Evolutionary conservation across 306 rosid genomes (phyloP).

Genomic region (Cotoneaster glaucophyllus): DNA sequence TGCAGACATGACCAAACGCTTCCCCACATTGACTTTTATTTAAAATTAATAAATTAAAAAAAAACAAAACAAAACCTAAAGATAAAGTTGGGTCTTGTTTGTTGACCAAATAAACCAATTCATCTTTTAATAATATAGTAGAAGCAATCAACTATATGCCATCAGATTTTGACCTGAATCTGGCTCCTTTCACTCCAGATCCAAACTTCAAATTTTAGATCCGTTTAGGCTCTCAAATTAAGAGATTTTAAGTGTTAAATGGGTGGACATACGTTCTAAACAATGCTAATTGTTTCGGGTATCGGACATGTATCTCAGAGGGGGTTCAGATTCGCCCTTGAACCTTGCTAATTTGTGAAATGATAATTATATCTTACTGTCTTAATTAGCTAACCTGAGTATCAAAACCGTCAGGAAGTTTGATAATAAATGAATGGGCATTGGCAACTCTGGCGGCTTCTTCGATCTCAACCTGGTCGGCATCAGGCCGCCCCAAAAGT

Average conservation of each 20-base stretch:
- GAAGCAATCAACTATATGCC: slow-evolving; percentile 9
- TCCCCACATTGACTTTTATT: slow-evolving; percentile 37
- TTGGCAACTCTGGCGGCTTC: slow-evolving; percentile 98
- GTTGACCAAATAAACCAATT: slow-evolving; percentile 46
- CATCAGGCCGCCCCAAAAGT: slow-evolving; percentile 91
- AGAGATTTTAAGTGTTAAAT: no score
- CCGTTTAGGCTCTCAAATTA: no score
- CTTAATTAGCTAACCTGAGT: slow-evolving; percentile 65
- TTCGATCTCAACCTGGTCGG: slow-evolving; percentile 82
- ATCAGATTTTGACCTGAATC: slow-evolving; percentile 17
- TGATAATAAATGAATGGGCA: slow-evolving; percentile 90
- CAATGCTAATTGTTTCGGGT: no score
- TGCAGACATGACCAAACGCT: slow-evolving; percentile 45
- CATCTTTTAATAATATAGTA: slow-evolving; percentile 7
- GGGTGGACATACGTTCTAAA: no score
- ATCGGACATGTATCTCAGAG: no score
- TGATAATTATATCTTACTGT: background rate
- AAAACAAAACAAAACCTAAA: slow-evolving; percentile 12
- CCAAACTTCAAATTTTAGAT: background rate
- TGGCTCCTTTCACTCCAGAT: slow-evolving; percentile 34
- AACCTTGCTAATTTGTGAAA: no score
- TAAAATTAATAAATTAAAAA: no score
- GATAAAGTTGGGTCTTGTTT: slow-evolving; percentile 24
- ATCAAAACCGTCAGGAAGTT: slow-evolving; percentile 85
- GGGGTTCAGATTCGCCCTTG: no score